A percentile compares a stretch with the other conserved stretches of the same genome.
phyloP scores from a whole-genome alignment of 495 filamentous ascomycete species.

The Aspergillus biplanus region DNA sequence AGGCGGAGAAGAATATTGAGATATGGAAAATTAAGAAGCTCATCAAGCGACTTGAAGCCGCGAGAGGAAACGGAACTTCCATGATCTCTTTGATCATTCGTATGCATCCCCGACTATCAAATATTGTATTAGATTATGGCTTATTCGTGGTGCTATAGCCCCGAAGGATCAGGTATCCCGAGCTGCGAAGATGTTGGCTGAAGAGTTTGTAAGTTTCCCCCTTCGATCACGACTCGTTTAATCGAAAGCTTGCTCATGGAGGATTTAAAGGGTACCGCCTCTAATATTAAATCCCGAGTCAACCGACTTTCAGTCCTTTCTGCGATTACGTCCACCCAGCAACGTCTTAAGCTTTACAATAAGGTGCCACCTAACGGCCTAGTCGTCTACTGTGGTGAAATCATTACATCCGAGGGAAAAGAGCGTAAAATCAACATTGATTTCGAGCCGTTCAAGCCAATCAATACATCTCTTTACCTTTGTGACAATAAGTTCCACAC shows the following conservation, averaged over 20 bases:
- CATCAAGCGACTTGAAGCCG: conserved; percentile 92
- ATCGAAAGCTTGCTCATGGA: conserved; percentile 29
- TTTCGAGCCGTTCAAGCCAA: conserved; percentile 99
- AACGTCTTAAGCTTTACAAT: conserved; percentile 97
- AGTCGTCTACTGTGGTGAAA: conserved; percentile 99
- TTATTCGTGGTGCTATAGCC: conserved; percentile 52
- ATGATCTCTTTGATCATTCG: conserved; percentile 99
- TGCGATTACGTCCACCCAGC: conserved; percentile 98
- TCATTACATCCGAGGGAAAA: conserved; percentile 97
- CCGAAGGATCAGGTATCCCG: conserved; percentile 98
- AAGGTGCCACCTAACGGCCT: conserved; percentile 97
- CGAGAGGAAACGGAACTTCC: conserved; percentile 91
- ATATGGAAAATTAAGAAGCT: conserved; percentile 95
- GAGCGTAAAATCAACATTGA: conserved; percentile 99
- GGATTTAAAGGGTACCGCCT: conserved; percentile 77
- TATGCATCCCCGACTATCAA: conserved; percentile 51
- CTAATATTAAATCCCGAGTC: conserved; percentile 99
- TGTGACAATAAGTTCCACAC: conserved; percentile 99
- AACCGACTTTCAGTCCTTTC: conserved; percentile 97
- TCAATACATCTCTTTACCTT: conserved; percentile 98
- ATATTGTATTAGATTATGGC: conserved; percentile 4
- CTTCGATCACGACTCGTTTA: not conserved
- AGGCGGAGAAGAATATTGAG: conserved; percentile 95
- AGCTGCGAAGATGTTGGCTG: conserved; percentile 98
- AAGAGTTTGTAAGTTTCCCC: conserved; percentile 84